Evolutionary conservation across 768 basidiomycete genomes (phyloP), one percentile per base, ranked within the genome.

Genomic region (Tulasnella sp.): DNA sequence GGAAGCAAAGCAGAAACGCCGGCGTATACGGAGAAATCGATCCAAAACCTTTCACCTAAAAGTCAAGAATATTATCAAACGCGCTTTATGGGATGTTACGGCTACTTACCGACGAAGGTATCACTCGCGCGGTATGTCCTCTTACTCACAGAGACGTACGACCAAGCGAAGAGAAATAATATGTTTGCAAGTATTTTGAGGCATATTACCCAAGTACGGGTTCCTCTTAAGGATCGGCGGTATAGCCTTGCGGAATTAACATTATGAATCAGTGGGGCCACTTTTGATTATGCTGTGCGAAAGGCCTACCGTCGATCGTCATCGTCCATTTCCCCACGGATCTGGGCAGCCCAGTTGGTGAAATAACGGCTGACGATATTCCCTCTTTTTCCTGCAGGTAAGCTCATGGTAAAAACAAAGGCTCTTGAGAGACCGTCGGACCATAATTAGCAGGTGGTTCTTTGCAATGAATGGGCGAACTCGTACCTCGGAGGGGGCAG

Each of bases 111-210:
- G 0, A 37, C 18, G 7, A 31, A 6, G 34, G 16, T 42, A n/a
- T 74, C n/a, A 7, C 11, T 1, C 31, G 16, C 5, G 14, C 14
- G 6, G 28, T 69, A 69, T 0, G 48, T 16, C 4, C 11, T 20
- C 2, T 14, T 7, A 28, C 20, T 75, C 7, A 34, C 0, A 14
- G 12, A 44, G 24, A 75, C 9, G 22, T 24, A n/a, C n/a, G 12
- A n/a, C 74, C 41, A 42, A 37, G 74, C 74, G 42, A 75, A 44
- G 42, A 50, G 74, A 75, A 44, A 69, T 42, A 50, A 18, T 14
- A 75, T 42, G 74, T 42, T 50, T 41, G 11, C 5, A 22, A 75
- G 34, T n/a, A 75, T 2, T 31, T 75, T 44, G 14, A 34, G 3
- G 18, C n/a, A 42, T 14, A 75, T 75, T 34, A 42, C 4, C 3